Percentiles rank a stretch among this genome's conserved stretches.
These are phyloP conservation scores for Spathaspora hagerdaliae DNA, from an alignment of 805 yeast genomes.

Conservation along the genomic window DNA sequence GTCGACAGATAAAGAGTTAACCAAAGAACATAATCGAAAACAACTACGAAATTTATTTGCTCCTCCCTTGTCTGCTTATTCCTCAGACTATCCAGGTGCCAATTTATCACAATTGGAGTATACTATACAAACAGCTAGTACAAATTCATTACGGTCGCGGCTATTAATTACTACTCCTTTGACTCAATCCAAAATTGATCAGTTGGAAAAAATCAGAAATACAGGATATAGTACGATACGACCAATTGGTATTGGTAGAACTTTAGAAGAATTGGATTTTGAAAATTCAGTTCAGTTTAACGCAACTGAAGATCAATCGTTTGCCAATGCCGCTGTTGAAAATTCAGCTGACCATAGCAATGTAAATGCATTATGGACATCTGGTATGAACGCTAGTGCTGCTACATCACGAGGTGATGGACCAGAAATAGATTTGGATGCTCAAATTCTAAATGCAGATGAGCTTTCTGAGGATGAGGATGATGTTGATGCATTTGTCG, in stretches of 20 bases:
- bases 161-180: slow-evolving; percentile 12
- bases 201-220: slow-evolving; percentile 23
- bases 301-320: slow-evolving; percentile 6
- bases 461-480: slow-evolving; percentile 32
- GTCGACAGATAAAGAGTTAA: background rate
- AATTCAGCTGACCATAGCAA: slow-evolving; percentile 1
- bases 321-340: slow-evolving; percentile 1
- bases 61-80: slow-evolving; percentile 54
- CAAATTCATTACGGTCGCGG: slow-evolving; percentile 2
- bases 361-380: background rate
- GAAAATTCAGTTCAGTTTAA: slow-evolving; percentile 11
- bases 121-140: slow-evolving; percentile 9
- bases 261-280: slow-evolving; percentile 36
- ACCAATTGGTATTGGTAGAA: slow-evolving; percentile 37
- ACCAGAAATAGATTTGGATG: slow-evolving; percentile 41
- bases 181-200: slow-evolving; percentile 18
- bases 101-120: slow-evolving; percentile 15
- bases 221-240: slow-evolving; percentile 32
- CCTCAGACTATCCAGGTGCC: slow-evolving; percentile 39
- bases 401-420: slow-evolving; percentile 2
- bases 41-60: slow-evolving; percentile 28
- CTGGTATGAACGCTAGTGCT: background rate
- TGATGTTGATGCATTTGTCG: slow-evolving; percentile 23
- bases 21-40: slow-evolving; percentile 5
- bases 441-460: slow-evolving; percentile 41